A percentile compares a stretch with the other conserved stretches of the same genome.
Evolutionary conservation across 805 yeast genomes (phyloP).

Genomic region (Candida ficus): DNA sequence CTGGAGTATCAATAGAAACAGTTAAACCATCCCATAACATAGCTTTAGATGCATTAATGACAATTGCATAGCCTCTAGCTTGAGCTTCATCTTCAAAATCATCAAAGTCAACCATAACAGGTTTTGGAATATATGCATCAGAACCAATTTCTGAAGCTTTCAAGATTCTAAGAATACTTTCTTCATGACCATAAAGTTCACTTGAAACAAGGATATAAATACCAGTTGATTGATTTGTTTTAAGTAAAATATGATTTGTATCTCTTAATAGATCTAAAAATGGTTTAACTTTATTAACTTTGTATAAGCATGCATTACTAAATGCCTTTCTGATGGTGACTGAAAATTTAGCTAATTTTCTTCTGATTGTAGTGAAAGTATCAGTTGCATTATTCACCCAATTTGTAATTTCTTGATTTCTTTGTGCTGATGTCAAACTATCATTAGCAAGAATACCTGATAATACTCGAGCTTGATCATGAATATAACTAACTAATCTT

Average conservation of each 20-base stretch:
- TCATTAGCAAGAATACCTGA: constrained; percentile 28
- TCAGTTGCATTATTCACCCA: constrained; percentile 57
- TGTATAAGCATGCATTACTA: constrained; percentile 65
- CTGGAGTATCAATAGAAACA: constrained; percentile 44
- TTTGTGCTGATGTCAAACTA: constrained; percentile 12
- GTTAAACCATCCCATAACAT: constrained; percentile 88
- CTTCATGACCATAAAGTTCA: constrained; percentile 34
- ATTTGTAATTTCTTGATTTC: constrained; percentile 28
- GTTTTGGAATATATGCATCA: constrained; percentile 32
- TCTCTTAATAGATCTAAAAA: constrained; percentile 56
- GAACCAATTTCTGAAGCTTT: constrained; percentile 48
- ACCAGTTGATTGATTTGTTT: constrained; percentile 69
- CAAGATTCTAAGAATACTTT: constrained; percentile 39
- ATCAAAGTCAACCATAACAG: constrained; percentile 16
- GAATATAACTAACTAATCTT: constrained; percentile 64
- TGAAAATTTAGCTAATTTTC: constrained; percentile 78
- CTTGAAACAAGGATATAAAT: constrained; percentile 73
- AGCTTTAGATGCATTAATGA: constrained; percentile 76
- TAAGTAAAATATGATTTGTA: constrained; percentile 70
- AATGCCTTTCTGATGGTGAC: constrained; percentile 62
- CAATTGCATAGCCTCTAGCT: constrained; percentile 54
- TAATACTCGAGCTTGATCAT: constrained; percentile 66
- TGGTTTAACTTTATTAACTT: constrained; percentile 43
- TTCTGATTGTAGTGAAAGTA: constrained; percentile 67
- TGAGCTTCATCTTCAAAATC: constrained; percentile 27